Base-by-base conservation (phyloP, 805 yeast species). In the Suhomyces pyralidae region DNA sequence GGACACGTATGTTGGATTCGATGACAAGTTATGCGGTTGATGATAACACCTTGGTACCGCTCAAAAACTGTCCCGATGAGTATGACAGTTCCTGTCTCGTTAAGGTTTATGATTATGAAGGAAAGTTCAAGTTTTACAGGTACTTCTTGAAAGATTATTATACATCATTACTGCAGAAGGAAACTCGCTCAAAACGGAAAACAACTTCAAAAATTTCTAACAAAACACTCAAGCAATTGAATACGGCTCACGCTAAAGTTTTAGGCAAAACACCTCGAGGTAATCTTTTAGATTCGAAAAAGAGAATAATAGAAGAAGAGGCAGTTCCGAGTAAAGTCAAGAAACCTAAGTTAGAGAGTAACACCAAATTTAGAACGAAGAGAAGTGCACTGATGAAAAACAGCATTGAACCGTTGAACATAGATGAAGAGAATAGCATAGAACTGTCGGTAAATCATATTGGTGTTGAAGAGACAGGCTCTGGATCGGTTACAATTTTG, bases 111-210 rank as follows among this genome's bases (percentile, higher is more conserved):
- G 96, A 88, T 61, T 83, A 83, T 58, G 84, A 82, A 54, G 96
- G 96, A 0, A 83, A 90, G 57, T 76, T 79, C 53, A 86, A 88
- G 61, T 88, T 83, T 58, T 88, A 81, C 66, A 74, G 96, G 40
- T 84, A 87, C 58, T 73, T 62, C 50, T 59, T 63, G 15, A 60
- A 55, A 47, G 55, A 54, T 3, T 49, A 54, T 26, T 60, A 61
- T 46, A 28, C 56, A 14, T 28, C 45, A 9, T 19, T 40, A 12
- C 32, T 38, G 12, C 43, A 43, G 5, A 54, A 51, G 44, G 44
- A 52, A 1, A 55, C 57, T 5, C 58, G 55, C 47, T 28, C 51
- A 17, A 50, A 40, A 38, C 54, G 52, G 25, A 50, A 53, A 17
- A 45, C 40, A 14, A 26, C 20, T 5, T 44, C 51, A 2, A 36